phyloP scores from a whole-genome alignment of 768 basidiomycete genomes.

The Suillus lakei region DNA sequence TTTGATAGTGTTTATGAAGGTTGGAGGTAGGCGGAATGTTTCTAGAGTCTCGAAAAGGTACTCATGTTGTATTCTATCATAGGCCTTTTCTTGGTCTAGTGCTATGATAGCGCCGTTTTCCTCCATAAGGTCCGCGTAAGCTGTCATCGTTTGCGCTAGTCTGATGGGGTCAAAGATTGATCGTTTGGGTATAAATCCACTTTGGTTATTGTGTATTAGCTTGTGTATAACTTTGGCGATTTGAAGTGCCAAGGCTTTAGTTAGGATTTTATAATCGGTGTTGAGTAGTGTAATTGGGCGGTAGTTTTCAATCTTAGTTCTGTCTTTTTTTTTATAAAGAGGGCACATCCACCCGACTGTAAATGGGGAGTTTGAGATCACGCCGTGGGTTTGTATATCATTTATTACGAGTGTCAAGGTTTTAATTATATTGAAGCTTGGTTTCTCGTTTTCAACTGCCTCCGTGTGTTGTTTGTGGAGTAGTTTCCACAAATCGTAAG shows the following conservation, averaged over 20 bases:
- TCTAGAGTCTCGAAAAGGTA: conserved; percentile 35
- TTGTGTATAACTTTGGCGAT: background rate
- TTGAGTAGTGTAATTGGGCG: conserved; percentile 42
- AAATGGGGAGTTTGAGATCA: too few species aligned
- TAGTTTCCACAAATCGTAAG: conserved; percentile 34
- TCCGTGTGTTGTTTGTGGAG: background rate
- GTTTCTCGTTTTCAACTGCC: background rate
- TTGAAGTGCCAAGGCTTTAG: conserved; percentile 23
- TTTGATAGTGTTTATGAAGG: conserved; percentile 29
- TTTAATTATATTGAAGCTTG: conserved; percentile 15
- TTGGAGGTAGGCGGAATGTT: conserved; percentile 26
- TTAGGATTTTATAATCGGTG: conserved; percentile 39
- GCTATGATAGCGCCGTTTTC: conserved; percentile 32
- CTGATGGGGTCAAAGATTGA: conserved; percentile 38
- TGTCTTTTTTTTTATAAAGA: conserved; percentile 46
- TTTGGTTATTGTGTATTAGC: conserved; percentile 40
- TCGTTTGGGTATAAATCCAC: conserved; percentile 42
- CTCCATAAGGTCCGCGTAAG: conserved; percentile 26
- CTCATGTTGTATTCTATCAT: conserved; percentile 22
- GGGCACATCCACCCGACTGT: too few species aligned
- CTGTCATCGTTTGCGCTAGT: conserved; percentile 29
- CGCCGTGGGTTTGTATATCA: conserved; percentile 35
- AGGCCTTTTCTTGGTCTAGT: conserved; percentile 37
- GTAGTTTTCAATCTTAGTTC: conserved; percentile 37
- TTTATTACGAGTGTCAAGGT: conserved; percentile 15